phyloP scores from a whole-genome alignment of 306 rosid species.

The Dryas octopetala region DNA sequence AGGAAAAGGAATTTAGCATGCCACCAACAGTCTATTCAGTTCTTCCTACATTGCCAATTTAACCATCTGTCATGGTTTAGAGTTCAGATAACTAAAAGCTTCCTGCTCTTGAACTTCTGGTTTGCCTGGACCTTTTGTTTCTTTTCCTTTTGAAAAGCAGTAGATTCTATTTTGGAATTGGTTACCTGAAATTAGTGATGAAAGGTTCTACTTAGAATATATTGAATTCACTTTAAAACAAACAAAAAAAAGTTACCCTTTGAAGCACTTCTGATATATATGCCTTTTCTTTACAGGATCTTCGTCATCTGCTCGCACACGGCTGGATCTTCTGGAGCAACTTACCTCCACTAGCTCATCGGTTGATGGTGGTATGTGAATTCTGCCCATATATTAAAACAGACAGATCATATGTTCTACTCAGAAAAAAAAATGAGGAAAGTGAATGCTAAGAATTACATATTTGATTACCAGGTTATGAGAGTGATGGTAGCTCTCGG shows the following conservation, averaged over 20 bases:
- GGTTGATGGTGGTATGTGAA: constrained; percentile 56
- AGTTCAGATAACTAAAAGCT: not conserved
- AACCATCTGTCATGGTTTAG: not conserved
- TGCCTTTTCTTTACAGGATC: constrained; percentile 47
- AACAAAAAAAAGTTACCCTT: not conserved
- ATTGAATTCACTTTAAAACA: not conserved
- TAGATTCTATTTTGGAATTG: not conserved
- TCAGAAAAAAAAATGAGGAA: not conserved
- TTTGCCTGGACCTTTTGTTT: not conserved
- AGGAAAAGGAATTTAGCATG: not conserved
- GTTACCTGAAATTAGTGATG: not conserved
- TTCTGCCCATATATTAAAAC: not conserved
- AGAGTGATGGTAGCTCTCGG: constrained; percentile 52
- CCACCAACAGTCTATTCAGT: not conserved
- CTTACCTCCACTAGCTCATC: constrained; percentile 71
- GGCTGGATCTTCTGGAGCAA: constrained; percentile 88
- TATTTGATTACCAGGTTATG: constrained; percentile 56
- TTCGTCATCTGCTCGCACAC: constrained; percentile 69
- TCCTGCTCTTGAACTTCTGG: not conserved
- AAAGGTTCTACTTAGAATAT: not conserved
- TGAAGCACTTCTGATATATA: not conserved
- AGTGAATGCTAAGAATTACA: not conserved
- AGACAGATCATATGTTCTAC: not conserved
- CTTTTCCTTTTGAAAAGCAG: not conserved
- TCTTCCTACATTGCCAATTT: not conserved